Evolutionary conservation across 768 basidiomycete genomes (phyloP).

Genomic region (Amanita pallidorosea): DNA sequence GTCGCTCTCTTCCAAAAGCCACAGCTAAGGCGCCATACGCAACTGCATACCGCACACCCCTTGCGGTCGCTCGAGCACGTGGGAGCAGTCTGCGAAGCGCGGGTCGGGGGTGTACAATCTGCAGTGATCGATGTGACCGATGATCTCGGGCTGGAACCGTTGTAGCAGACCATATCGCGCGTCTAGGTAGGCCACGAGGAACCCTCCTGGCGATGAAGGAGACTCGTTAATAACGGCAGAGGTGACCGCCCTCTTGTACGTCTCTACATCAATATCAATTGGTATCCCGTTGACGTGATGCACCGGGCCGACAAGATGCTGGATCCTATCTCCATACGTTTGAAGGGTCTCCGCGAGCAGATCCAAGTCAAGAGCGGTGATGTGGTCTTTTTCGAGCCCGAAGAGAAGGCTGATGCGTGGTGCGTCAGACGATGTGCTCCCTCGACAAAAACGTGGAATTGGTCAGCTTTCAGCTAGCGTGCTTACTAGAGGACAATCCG

Average conservation of each 20-base stretch:
- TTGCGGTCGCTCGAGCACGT: conserved; percentile 51
- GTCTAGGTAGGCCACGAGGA: conserved; percentile 73
- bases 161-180: conserved; percentile 64
- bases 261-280: conserved; percentile 82
- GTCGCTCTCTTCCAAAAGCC: conserved; percentile 40
- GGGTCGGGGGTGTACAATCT: conserved; percentile 69
- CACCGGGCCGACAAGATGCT: conserved; percentile 88
- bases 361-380: conserved; percentile 57
- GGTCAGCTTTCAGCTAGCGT: conserved; percentile 42
- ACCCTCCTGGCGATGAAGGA: conserved; percentile 26
- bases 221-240: conserved; percentile 13
- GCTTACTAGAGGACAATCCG: conserved; percentile 33
- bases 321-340: conserved; percentile 39
- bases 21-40: conserved; percentile 78
- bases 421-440: conserved; percentile 73
- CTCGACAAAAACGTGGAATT: conserved; percentile 64
- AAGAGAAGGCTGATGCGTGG: conserved; percentile 67
- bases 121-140: conserved; percentile 93
- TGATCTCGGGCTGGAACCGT: conserved; percentile 72
- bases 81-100: conserved; percentile 41
- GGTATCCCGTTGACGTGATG: conserved; percentile 85
- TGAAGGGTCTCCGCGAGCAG: conserved; percentile 43
- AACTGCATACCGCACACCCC: conserved; percentile 67
- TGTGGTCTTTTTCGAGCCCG: conserved; percentile 89
- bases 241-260: conserved; percentile 53